Evolutionary conservation across 768 basidiomycete species (phyloP).

Genomic region (Leccinellum rugosiceps): DNA sequence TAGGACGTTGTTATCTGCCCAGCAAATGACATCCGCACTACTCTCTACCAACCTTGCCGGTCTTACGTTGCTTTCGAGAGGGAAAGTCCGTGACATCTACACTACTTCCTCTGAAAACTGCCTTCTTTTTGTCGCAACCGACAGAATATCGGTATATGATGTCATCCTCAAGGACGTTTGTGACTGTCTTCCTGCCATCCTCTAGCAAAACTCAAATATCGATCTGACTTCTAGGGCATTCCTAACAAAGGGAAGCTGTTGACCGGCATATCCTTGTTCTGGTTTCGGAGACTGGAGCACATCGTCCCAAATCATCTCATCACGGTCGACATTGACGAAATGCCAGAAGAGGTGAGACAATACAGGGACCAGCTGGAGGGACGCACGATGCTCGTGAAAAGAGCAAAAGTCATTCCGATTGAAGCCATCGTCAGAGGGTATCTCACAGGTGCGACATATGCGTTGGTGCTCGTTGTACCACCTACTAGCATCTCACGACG

Average conservation of each 20-base stretch:
- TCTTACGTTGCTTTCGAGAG: conserved; percentile 74
- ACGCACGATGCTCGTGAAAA: conserved; percentile 86
- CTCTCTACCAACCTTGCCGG: conserved; percentile 55
- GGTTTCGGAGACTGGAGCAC: conserved; percentile 80
- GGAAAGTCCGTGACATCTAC: conserved; percentile 98
- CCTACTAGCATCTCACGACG: conserved; percentile 5
- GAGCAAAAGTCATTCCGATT: conserved; percentile 83
- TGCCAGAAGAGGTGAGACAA: conserved; percentile 76
- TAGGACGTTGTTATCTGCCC: not conserved
- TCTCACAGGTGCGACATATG: conserved; percentile 68
- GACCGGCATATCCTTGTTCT: conserved; percentile 89
- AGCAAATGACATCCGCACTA: conserved; percentile 36
- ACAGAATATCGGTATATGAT: conserved; percentile 96
- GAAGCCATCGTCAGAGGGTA: conserved; percentile 98
- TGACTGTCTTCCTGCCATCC: conserved; percentile 13
- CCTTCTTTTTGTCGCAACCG: conserved; percentile 91
- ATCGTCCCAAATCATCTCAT: conserved; percentile 91
- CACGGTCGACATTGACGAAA: conserved; percentile 68
- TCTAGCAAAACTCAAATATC: not conserved
- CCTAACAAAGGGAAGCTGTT: conserved; percentile 90
- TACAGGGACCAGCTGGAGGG: conserved; percentile 79
- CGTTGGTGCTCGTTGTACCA: not conserved
- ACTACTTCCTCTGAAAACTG: conserved; percentile 62
- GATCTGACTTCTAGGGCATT: conserved; percentile 62
- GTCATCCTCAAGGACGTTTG: conserved; percentile 90